Conservation (phyloP, 768 basidiomycete genomes). For the Boletus rubropictus region DNA sequence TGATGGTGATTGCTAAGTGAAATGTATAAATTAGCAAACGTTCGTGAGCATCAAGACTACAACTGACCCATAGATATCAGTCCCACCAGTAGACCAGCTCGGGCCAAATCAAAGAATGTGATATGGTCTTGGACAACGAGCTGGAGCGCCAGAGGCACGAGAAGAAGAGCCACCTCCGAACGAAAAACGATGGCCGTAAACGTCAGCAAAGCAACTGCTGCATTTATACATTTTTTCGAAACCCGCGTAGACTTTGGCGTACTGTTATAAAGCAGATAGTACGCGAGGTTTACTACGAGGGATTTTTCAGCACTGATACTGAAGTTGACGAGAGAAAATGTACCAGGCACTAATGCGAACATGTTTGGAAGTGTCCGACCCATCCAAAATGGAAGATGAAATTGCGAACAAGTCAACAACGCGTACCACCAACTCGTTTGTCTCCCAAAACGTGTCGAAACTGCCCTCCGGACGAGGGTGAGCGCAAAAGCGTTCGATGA, state of each 20-base stretch:
- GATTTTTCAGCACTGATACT: not conserved
- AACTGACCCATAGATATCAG: slow-evolving; percentile 47
- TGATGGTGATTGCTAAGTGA: slow-evolving; percentile 48
- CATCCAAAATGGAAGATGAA: slow-evolving; percentile 92
- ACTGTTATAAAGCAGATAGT: slow-evolving; percentile 39
- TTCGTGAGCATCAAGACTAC: not conserved
- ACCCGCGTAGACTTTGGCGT: slow-evolving; percentile 36
- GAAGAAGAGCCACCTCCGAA: slow-evolving; percentile 68
- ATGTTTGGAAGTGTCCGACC: slow-evolving; percentile 92
- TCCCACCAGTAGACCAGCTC: slow-evolving; percentile 46
- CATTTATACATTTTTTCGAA: slow-evolving; percentile 30
- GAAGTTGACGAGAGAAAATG: slow-evolving; percentile 4
- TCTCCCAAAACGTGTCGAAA: slow-evolving; percentile 59
- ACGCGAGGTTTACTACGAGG: slow-evolving; percentile 49
- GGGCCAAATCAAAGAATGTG: slow-evolving; percentile 40
- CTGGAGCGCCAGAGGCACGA: slow-evolving; percentile 57
- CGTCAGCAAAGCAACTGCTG: slow-evolving; percentile 55
- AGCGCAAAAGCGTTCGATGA: slow-evolving; percentile 58
- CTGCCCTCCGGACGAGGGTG: slow-evolving; percentile 55
- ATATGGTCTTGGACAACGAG: slow-evolving; percentile 39
- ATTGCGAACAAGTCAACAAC: slow-evolving; percentile 74
- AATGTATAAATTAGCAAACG: not conserved
- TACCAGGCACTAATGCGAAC: slow-evolving; percentile 80
- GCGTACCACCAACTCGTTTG: slow-evolving; percentile 53
- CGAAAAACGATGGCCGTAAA: slow-evolving; percentile 70